phyloP scores from a whole-genome alignment of 768 basidiomycete species.

The Ramaria rubella region DNA sequence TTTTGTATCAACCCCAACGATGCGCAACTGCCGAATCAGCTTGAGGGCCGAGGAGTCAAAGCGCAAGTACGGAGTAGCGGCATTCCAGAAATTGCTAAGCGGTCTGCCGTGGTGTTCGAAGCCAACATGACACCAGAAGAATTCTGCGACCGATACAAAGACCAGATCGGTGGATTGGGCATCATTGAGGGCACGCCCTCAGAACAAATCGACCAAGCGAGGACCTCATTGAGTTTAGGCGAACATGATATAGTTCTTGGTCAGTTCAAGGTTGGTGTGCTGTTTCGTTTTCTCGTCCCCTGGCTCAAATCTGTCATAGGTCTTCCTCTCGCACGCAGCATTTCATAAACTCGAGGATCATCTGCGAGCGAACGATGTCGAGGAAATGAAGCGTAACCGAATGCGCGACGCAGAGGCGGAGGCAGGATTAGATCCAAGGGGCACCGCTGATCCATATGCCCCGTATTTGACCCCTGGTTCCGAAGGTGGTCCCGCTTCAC shows the following conservation, averaged over 20 bases:
- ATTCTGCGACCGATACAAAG: constrained; percentile 76
- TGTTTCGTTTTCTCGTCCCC: not conserved
- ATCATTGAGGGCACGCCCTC: constrained; percentile 53
- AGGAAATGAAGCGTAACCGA: constrained; percentile 79
- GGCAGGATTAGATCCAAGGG: constrained; percentile 54
- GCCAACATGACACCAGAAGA: constrained; percentile 81
- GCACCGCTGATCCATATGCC: constrained; percentile 63
- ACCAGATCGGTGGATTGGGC: constrained; percentile 51
- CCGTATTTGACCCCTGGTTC: constrained; percentile 58
- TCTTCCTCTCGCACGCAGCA: constrained; percentile 78
- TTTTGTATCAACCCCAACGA: constrained; percentile 96
- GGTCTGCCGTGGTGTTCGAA: constrained; percentile 65
- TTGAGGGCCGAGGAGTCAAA: constrained; percentile 88
- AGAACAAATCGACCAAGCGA: constrained; percentile 55
- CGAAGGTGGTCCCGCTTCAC: constrained; percentile 25
- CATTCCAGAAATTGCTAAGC: constrained; percentile 66
- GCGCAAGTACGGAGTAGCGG: constrained; percentile 84
- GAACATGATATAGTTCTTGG: constrained; percentile 79
- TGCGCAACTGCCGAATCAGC: constrained; percentile 87
- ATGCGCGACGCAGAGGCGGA: constrained; percentile 71
- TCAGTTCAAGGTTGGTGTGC: constrained; percentile 61
- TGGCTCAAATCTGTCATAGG: constrained; percentile 36
- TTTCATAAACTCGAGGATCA: constrained; percentile 89
- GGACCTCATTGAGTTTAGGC: constrained; percentile 46
- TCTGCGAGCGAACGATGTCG: constrained; percentile 73